Conservation (phyloP, 352 stramenopile genomes). For the Thraustochytrium sp. region DNA sequence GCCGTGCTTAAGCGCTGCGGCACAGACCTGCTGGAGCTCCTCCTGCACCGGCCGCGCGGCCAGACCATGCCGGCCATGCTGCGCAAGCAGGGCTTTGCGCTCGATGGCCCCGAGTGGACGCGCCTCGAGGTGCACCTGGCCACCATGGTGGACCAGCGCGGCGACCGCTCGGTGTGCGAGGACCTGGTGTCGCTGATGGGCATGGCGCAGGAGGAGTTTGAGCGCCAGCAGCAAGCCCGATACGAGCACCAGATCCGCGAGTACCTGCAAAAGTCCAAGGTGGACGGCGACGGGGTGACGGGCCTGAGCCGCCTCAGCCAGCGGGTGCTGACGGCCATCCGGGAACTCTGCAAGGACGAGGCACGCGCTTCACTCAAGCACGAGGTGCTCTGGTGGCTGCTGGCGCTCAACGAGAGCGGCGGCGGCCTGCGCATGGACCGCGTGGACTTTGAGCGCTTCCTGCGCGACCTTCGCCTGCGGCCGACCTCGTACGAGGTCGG, state of each 20-base stretch:
- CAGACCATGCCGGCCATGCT: neutral
- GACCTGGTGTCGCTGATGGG: neutral
- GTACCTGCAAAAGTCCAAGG: neutral
- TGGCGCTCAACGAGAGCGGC: neutral
- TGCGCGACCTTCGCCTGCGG: neutral
- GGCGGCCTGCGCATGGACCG: neutral
- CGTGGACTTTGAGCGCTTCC: slow-evolving; percentile 11
- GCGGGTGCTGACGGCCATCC: neutral
- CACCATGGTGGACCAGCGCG: neutral
- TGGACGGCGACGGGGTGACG: neutral
- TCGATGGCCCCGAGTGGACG: neutral
- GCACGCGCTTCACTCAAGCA: neutral
- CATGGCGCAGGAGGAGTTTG: neutral
- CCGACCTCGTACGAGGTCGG: neutral
- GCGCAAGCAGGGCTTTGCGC: slow-evolving; percentile 26
- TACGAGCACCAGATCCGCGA: neutral
- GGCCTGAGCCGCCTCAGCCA: neutral
- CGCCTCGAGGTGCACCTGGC: slow-evolving; percentile 5
- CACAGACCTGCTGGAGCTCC: slow-evolving; percentile 3
- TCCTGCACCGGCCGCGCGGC: neutral
- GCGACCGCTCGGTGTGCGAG: slow-evolving; percentile 27
- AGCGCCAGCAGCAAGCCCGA: neutral
- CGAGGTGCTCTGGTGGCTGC: slow-evolving; percentile 5
- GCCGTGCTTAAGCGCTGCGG: slow-evolving; percentile 16
- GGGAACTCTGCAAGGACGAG: slow-evolving; percentile 15